phyloP scores from a whole-genome alignment of 2,329 filamentous ascomycete species.

The Fusarium sp. region DNA sequence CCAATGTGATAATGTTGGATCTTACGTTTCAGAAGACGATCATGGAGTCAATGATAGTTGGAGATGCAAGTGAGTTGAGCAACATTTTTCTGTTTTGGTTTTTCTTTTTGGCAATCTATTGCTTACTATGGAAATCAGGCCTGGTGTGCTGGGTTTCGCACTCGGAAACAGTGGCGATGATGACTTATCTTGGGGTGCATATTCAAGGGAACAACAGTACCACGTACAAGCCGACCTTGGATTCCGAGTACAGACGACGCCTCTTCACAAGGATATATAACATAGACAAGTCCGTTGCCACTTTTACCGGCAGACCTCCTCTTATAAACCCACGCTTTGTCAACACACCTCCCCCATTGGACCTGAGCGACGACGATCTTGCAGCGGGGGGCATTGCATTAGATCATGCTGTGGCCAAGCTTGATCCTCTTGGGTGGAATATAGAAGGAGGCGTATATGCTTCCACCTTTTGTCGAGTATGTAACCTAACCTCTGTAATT shows the following conservation, averaged over 20 bases:
- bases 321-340: not conserved
- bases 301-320: constrained; percentile 11
- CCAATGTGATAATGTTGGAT: constrained; percentile 7
- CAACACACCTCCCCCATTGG: not conserved
- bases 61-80: constrained; percentile 2
- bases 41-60: constrained; percentile 7
- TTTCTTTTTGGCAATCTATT: rapidly evolving
- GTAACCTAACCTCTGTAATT: not conserved
- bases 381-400: not conserved
- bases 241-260: not conserved
- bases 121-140: not conserved
- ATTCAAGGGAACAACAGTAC: not conserved
- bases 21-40: constrained; percentile 10
- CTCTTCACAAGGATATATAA: constrained; percentile 5
- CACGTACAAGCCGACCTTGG: not conserved
- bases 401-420: not conserved
- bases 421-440: not conserved
- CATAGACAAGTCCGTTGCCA: constrained; percentile 2
- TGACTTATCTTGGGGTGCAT: constrained; percentile 18
- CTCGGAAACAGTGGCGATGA: constrained; percentile 1
- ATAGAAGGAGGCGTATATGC: not conserved
- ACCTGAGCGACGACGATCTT: constrained; percentile 16
- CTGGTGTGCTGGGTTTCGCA: constrained; percentile 4
- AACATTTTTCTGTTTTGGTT: too few relatives aligned
- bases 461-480: constrained; percentile 1